Conservation (phyloP, 768 basidiomycete genomes). For the Panaeolus papilionaceus region DNA sequence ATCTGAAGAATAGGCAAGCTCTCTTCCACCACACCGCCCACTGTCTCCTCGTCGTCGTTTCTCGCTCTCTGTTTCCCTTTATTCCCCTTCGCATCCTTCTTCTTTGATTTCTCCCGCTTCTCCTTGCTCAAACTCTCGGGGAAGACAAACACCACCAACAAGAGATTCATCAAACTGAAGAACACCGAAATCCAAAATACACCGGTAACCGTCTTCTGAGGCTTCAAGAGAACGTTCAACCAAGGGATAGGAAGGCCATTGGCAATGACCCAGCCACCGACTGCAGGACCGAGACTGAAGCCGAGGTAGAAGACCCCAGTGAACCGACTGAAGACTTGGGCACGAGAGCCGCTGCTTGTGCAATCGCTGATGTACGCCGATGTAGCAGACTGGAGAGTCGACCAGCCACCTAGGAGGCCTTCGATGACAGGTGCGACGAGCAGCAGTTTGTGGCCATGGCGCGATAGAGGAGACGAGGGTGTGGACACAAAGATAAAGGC, state of each 20-base stretch:
- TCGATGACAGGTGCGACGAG: conserved; percentile 83
- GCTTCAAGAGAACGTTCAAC: conserved; percentile 28
- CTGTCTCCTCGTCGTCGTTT: conserved; percentile 25
- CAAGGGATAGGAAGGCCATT: conserved; percentile 7
- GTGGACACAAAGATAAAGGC: conserved; percentile 85
- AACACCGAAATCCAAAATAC: conserved; percentile 56
- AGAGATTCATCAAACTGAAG: conserved; percentile 56
- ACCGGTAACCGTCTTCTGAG: conserved; percentile 43
- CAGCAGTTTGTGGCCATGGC: conserved; percentile 78
- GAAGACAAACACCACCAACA: conserved; percentile 74
- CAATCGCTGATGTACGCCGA: conserved; percentile 87
- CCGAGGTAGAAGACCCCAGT: conserved; percentile 81
- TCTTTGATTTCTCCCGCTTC: conserved; percentile 41
- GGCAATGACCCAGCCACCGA: conserved; percentile 64
- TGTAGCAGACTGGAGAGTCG: conserved; percentile 76
- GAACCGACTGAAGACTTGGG: conserved; percentile 76
- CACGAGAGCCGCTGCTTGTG: conserved; percentile 82
- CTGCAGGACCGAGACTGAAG: conserved; percentile 74
- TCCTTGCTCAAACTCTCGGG: conserved; percentile 63
- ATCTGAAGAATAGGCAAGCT: conserved; percentile 5
- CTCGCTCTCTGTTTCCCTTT: conserved; percentile 36
- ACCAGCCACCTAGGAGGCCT: conserved; percentile 85
- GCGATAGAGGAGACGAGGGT: conserved; percentile 61
- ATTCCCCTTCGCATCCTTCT: conserved; percentile 22
- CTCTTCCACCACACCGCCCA: conserved; percentile 11